Evolutionary conservation across 257 asterid genomes (phyloP).

Genomic region (Cinchona pubescens): DNA sequence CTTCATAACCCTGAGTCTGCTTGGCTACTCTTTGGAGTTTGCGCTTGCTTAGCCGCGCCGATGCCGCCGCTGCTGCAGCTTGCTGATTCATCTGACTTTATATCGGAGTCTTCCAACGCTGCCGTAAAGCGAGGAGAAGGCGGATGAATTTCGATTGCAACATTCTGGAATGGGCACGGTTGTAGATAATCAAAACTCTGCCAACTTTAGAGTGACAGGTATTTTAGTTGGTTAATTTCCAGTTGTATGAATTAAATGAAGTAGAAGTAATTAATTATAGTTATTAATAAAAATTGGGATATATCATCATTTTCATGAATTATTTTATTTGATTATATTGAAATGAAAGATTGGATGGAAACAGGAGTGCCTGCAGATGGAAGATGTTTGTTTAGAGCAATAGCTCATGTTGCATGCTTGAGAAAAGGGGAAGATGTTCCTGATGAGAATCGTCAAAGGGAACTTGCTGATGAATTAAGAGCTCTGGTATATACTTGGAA

Average conservation of each 20-base stretch:
- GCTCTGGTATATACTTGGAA: conserved; percentile 46
- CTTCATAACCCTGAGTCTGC: conserved; percentile 76
- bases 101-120: conserved; percentile 19
- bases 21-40: conserved; percentile 76
- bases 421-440: conserved; percentile 64
- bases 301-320: no score
- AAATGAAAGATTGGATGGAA: conserved; percentile 4
- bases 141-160: conserved; percentile 4
- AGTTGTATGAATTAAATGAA: background rate
- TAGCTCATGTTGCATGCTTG: conserved; percentile 77
- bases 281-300: no score
- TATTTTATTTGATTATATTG: no score
- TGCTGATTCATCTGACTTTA: conserved; percentile 28
- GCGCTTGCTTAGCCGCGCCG: conserved; percentile 41
- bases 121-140: conserved; percentile 14
- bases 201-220: conserved; percentile 65
- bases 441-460: conserved; percentile 64
- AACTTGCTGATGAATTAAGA: conserved; percentile 88
- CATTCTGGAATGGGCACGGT: conserved; percentile 4
- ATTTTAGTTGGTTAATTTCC: background rate
- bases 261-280: background rate
- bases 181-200: conserved; percentile 18
- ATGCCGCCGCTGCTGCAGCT: conserved; percentile 17
- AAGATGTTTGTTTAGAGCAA: conserved; percentile 75
- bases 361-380: conserved; percentile 81